A percentile compares a stretch with the other conserved stretches of the same genome.
Evolutionary conservation across 257 asterid species (phyloP).

Genomic region (Solanum corneliomulleri): DNA sequence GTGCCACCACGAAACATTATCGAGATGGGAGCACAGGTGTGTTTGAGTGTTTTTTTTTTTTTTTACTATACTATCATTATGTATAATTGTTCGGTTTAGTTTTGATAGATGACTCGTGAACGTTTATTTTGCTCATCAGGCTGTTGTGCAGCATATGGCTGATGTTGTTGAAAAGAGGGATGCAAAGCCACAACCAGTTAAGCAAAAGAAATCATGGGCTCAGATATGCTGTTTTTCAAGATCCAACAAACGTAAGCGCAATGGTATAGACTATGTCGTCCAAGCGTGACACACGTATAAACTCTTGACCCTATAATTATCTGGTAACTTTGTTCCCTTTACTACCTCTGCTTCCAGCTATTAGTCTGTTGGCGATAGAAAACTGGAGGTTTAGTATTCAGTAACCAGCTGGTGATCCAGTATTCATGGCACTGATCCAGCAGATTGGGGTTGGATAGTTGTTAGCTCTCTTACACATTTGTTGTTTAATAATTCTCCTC

Average conservation of each 20-base stretch:
- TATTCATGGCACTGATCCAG: background rate
- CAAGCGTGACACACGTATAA: slow-evolving; percentile 8
- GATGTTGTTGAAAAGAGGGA: slow-evolving; percentile 62
- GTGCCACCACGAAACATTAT: slow-evolving; percentile 47
- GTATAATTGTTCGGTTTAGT: background rate
- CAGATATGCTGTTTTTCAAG: slow-evolving; percentile 53
- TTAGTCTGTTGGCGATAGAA: background rate
- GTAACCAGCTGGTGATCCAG: background rate
- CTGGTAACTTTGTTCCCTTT: slow-evolving; percentile 17
- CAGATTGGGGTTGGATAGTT: background rate
- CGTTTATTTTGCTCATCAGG: slow-evolving; percentile 30
- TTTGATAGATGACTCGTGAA: background rate
- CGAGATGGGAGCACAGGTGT: slow-evolving; percentile 61
- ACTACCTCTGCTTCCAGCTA: background rate
- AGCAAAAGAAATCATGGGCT: slow-evolving; percentile 77
- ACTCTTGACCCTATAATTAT: background rate
- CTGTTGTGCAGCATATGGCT: slow-evolving; percentile 71
- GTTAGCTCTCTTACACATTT: background rate
- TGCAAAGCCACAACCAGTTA: slow-evolving; percentile 45
- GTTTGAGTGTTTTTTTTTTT: background rate
- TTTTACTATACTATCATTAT: background rate
- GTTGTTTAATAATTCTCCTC: background rate
- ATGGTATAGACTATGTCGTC: slow-evolving; percentile 28
- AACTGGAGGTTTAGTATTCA: background rate
- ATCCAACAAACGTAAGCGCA: slow-evolving; percentile 74